Base-by-base conservation (phyloP, 1,284 basidiomycete species). In the Ustilago loliicola region DNA sequence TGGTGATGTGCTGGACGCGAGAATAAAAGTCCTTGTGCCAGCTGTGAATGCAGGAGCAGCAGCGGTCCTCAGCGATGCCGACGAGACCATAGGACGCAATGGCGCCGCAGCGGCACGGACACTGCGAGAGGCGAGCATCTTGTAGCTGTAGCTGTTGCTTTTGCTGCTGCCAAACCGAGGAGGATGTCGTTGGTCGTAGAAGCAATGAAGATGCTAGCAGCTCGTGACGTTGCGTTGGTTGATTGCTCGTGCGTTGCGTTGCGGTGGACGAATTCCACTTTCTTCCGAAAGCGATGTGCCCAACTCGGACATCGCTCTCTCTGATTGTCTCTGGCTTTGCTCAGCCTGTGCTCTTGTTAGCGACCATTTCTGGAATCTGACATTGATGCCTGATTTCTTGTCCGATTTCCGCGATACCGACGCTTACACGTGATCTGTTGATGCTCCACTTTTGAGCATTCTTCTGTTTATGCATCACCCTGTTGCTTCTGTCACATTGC, bases 51-150 rank as follows among this genome's bases (percentile, higher is more conserved):
- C 42, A 34, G 59, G 59, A n/a, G 66, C 19, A 34, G 59, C 63
- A n/a, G 62, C 42, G 42, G n/a, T 45, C n/a, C 7, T 45, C 11
- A 66, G 72, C 42, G 72, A 38, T 38, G 61, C 57, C 19, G 63
- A 57, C 5, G 69, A 66, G 29, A 55, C 11, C n/a, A n/a, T n/a
- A n/a, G n/a, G n/a, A 63, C 63, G 69, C 60, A 66, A 25, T 1
- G 69, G 60, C 64, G 69, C 56, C 36, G 70, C 65, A 61, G 66
- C 66, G 27, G 71, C 65, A 36, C 65, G 58, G 27, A 69, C 51
- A 62, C 72, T 68, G 51, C 66, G 72, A 40, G 66, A 75, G 40
- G 66, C 66, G 40, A 70, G 61, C 71, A 73, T 69, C 59, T 38
- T 61, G 57, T 23, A 50, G 25, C 40, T 17, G n/a, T 19, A 8